Base-by-base conservation (phyloP, 352 stramenopile genomes). In the Phytophthora pini region DNA sequence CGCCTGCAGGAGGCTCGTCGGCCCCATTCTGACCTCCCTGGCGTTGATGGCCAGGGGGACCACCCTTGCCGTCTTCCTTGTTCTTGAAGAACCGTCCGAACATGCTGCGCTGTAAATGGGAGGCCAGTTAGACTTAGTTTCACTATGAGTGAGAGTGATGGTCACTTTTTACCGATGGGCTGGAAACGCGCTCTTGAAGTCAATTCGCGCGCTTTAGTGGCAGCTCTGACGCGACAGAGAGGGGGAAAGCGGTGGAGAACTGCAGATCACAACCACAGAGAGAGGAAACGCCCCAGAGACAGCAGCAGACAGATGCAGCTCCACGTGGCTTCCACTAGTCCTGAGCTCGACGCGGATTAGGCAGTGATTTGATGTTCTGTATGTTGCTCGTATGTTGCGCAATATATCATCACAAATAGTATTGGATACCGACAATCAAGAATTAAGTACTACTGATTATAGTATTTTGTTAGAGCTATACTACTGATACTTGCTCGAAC, bases 41-140 rank as follows among this genome's bases (percentile, higher is more conserved):
- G 32, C 46, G 68, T 66, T 82, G 84, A 71, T 89, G 82, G 31
- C 81, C 85, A 60, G 70, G 70, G 10, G 85, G 83, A 0, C 80
- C 78, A 22, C 57, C 65, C 74, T 90, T 92, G 26, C 76, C 76
- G 65, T 93, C 82, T 17, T 92, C 80, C 54, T 93, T 93, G 68
- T 90, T 90, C 74, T 92, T 93, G 47, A 92, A 93, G 61, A 95
- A 91, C 13, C 87, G 82, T 24, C 67, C 68, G 44, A 95, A 90
- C 87, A 95, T 95, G 56, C 43, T 75, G 32, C 20, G 9, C 15
- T 56, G 57, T 20, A 38, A 13, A 2, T 12, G 12, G n/a, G 45
- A 22, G 26, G 22, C 48, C 22, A 57, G 12, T 63, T 31, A 5
- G 48, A 44, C 24, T 34, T 46, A 7, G 31, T 48, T 31, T 31